These are phyloP conservation scores for Colletotrichum filicis DNA, from an alignment of 2,329 filamentous ascomycete species.

Conservation along the genomic window DNA sequence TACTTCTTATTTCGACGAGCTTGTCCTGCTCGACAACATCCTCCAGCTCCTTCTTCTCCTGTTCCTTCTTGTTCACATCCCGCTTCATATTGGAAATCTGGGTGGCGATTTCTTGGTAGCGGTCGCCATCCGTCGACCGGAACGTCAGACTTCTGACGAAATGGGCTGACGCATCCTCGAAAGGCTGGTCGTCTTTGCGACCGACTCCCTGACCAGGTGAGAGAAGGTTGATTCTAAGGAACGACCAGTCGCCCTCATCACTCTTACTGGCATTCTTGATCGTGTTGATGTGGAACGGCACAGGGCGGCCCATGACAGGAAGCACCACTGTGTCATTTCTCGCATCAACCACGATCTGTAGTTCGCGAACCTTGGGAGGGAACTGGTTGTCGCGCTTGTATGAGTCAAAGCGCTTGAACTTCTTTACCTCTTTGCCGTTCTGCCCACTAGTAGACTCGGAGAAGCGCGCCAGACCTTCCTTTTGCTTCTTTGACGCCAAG, in stretches of 20 bases:
- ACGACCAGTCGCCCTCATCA: slow-evolving; percentile 93
- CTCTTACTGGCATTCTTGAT: slow-evolving; percentile 99
- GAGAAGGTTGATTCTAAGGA: slow-evolving; percentile 95
- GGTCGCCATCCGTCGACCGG: slow-evolving; percentile 86
- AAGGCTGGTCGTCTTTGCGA: slow-evolving; percentile 96
- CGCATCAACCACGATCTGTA: slow-evolving; percentile 89
- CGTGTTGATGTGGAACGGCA: slow-evolving; percentile 96
- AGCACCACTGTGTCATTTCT: slow-evolving; percentile 93
- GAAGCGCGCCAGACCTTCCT: slow-evolving; percentile 86
- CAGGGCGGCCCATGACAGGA: slow-evolving; percentile 96
- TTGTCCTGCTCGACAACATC: slow-evolving; percentile 99
- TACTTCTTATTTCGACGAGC: slow-evolving; percentile 91
- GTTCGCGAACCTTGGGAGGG: slow-evolving; percentile 82
- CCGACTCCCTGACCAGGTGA: slow-evolving; percentile 98
- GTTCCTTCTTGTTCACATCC: slow-evolving; percentile 89
- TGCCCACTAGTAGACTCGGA: slow-evolving; percentile 85
- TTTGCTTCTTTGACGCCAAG: slow-evolving; percentile 86
- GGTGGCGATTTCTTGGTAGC: slow-evolving; percentile 89
- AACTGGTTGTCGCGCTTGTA: slow-evolving; percentile 99
- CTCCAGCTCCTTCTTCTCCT: slow-evolving; percentile 99
- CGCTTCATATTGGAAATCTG: slow-evolving; percentile 98
- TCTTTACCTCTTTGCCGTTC: slow-evolving; percentile 94
- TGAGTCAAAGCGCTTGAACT: slow-evolving; percentile 98
- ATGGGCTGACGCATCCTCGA: slow-evolving; percentile 95
- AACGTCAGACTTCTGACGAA: slow-evolving; percentile 97